phyloP scores from a whole-genome alignment of 805 yeast species.

The Candida fluviatilis region DNA sequence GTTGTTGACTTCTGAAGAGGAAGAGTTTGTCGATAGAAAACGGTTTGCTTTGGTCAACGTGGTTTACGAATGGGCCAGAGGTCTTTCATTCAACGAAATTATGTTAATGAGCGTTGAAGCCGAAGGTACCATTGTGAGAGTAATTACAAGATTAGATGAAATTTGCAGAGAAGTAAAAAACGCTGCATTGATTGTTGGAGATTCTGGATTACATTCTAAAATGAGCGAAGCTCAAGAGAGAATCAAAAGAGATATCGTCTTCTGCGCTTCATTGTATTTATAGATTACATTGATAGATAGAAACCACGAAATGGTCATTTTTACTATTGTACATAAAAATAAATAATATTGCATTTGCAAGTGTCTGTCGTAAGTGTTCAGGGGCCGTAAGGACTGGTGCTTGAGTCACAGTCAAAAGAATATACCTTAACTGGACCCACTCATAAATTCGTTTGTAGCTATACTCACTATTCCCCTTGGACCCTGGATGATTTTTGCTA shows the following conservation, averaged over 20 bases:
- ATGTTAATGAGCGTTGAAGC: conserved; percentile 86
- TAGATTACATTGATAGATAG: no score
- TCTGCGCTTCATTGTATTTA: conserved; percentile 90
- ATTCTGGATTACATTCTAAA: conserved; percentile 80
- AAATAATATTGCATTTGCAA: not conserved
- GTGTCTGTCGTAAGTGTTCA: no score
- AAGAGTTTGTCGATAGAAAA: conserved; percentile 74
- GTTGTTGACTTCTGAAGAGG: conserved; percentile 76
- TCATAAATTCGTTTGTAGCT: conserved; percentile 8
- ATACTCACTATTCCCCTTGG: conserved; percentile 25
- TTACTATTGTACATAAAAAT: conserved; percentile 1
- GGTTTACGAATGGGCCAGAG: conserved; percentile 98
- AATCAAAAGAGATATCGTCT: conserved; percentile 94
- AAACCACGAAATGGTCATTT: no score
- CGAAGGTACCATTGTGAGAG: conserved; percentile 96
- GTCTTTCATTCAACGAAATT: conserved; percentile 83
- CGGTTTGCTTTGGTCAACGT: conserved; percentile 90
- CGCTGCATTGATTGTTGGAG: conserved; percentile 93
- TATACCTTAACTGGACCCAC: not conserved
- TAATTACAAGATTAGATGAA: conserved; percentile 90
- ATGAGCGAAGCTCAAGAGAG: conserved; percentile 91
- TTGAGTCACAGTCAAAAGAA: no score
- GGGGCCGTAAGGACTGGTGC: no score
- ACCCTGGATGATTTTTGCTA: conserved; percentile 24
- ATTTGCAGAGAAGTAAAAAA: conserved; percentile 91